Evolutionary conservation across 768 basidiomycete genomes (phyloP), one percentile per base, ranked within the genome.

Genomic region (Termitomyces sp.): DNA sequence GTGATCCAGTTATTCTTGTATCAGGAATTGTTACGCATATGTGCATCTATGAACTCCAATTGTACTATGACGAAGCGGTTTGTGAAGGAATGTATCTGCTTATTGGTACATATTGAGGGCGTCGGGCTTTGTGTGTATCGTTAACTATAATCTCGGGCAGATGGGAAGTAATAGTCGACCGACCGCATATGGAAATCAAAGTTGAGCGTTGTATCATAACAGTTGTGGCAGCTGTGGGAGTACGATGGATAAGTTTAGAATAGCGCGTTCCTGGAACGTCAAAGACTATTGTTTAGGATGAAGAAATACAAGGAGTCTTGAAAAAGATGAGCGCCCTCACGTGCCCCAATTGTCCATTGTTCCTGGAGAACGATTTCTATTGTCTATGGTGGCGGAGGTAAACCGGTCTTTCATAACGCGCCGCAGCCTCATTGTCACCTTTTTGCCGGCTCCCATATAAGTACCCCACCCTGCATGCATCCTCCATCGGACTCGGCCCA

Each of bases 401-500:
- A 49, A 17, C 35, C 37, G 48, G 44, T 9, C 25, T 27, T 48
- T 29, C 37, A n/a, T 37, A 40, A 40, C 50, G 50, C 25, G 56
- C 34, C 23, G 42, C 37, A 47, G 60, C 56, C 54, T 60, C 54
- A 47, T 60, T 59, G 47, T 53, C 41, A 41, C 40, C 40, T 23
- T 34, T 34, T 58, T 59, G 40, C 56, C 53, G 42, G 43, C 49
- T 56, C 42, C 45, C 45, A 41, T 63, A 63, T 59, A 63, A 63
- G 55, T 35, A 31, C 27, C 46, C 50, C 40, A 23, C 31, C 38
- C 27, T 52, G 11, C 38, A 38, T 51, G 25, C 38, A 37, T 57
- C 51, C 57, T 50, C 61, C 40, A 62, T 46, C 62, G 69, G 68
- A 70, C 70, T 68, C 63, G 60, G 54, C 46, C 63, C 68, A 66